Evolutionary conservation across 768 basidiomycete genomes (phyloP).

Genomic region (Mycena venus): DNA sequence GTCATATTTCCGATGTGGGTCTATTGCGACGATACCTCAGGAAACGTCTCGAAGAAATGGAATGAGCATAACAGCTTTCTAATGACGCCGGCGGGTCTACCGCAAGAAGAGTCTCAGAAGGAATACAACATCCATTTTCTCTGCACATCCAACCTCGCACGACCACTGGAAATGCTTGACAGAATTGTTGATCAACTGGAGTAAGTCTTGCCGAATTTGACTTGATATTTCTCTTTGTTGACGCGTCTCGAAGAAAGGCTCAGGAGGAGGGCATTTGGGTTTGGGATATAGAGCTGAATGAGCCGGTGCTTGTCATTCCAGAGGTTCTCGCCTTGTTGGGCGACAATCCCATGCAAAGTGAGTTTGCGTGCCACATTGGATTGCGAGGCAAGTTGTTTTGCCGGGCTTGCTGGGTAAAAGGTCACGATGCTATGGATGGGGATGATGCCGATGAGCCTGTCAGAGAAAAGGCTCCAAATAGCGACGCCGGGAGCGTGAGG

Average conservation of each 20-base stretch:
- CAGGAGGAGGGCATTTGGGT: constrained; percentile 51
- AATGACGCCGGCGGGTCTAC: not conserved
- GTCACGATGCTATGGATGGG: constrained; percentile 26
- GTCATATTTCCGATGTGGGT: constrained; percentile 38
- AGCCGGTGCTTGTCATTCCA: constrained; percentile 46
- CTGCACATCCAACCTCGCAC: not conserved
- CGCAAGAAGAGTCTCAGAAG: not conserved
- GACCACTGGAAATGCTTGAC: not conserved
- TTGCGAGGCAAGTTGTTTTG: constrained; percentile 55
- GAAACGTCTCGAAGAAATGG: constrained; percentile 45
- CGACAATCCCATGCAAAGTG: constrained; percentile 63
- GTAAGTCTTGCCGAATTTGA: not conserved
- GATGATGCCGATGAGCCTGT: not conserved
- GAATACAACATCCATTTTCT: not conserved
- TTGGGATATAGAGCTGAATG: constrained; percentile 48
- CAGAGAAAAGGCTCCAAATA: not conserved
- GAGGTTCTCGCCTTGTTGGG: constrained; percentile 50
- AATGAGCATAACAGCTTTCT: not conserved
- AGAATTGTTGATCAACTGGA: not conserved
- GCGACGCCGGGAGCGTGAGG: not conserved
- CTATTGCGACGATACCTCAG: constrained; percentile 46
- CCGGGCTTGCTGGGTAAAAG: constrained; percentile 51
- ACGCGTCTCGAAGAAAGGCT: not conserved
- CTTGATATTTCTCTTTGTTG: not conserved
- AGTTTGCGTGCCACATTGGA: constrained; percentile 59